These are phyloP conservation scores for Leishmania guyanensis DNA, from an alignment of 208 protist genomes.

Conservation along the genomic window DNA sequence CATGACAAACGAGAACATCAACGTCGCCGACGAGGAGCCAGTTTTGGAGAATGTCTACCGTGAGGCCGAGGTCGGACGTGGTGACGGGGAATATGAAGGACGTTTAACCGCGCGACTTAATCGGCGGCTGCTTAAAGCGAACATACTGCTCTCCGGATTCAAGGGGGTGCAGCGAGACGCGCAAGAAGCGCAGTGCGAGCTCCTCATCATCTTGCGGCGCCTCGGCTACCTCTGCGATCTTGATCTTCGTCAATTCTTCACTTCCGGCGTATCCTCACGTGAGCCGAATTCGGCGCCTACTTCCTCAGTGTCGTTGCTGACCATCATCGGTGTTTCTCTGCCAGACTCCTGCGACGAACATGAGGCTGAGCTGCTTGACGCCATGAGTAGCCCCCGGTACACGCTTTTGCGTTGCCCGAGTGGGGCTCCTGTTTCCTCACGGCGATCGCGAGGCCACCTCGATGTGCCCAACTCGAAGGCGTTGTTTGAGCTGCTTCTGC, in stretches of 20 bases:
- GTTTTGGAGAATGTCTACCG: conserved; percentile 31
- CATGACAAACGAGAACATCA: conserved; percentile 29
- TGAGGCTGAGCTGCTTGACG: conserved; percentile 23
- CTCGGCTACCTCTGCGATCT: conserved; percentile 82
- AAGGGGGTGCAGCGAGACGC: conserved; percentile 42
- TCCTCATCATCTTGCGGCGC: conserved; percentile 63
- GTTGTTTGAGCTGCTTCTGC: conserved; percentile 35
- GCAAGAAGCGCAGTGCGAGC: conserved; percentile 58
- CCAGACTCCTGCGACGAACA: conserved; percentile 51
- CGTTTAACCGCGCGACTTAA: conserved; percentile 21
- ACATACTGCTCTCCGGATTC: conserved; percentile 57
- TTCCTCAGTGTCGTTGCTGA: not conserved
- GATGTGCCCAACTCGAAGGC: conserved; percentile 23
- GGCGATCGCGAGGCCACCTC: not conserved
- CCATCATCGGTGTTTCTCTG: conserved; percentile 15
- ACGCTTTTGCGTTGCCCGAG: conserved; percentile 26
- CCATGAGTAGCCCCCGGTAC: conserved; percentile 22
- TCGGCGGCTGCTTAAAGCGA: conserved; percentile 36
- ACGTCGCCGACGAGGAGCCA: conserved; percentile 22
- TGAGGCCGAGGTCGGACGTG: conserved; percentile 23
- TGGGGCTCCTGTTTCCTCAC: not conserved
- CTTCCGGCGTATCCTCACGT: not conserved
- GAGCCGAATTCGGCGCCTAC: not conserved
- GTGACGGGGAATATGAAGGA: conserved; percentile 1
- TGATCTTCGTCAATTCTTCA: conserved; percentile 9